Evolutionary conservation across 129 eudicot species (phyloP).

Genomic region (Chrysanthemum lavandulifolium): DNA sequence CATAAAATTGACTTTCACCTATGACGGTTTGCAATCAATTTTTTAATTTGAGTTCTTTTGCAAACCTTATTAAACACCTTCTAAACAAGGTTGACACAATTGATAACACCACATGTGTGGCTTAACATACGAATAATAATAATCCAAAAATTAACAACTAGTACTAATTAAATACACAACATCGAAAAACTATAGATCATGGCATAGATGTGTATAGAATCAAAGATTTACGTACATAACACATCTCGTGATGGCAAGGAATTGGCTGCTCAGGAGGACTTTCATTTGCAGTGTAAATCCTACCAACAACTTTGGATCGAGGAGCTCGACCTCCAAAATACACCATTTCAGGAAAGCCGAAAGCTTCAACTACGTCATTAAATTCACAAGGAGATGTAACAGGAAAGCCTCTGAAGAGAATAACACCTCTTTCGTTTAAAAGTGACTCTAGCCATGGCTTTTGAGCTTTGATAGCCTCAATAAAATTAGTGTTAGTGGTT

Average conservation of each 20-base stretch:
- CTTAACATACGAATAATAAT: too few relatives aligned
- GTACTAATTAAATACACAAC: too few relatives aligned
- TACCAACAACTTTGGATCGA: conserved; percentile 14
- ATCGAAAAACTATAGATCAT: background rate
- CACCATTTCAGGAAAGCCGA: conserved; percentile 14
- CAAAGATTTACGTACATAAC: conserved; percentile 60
- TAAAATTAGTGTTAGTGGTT: background rate
- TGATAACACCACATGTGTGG: too few relatives aligned
- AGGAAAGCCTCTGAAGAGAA: conserved; percentile 13
- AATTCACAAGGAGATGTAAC: background rate
- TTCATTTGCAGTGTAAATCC: background rate
- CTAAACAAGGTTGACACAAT: too few relatives aligned
- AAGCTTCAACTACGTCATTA: conserved; percentile 21
- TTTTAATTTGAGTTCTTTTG: too few relatives aligned
- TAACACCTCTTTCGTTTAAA: too few relatives aligned
- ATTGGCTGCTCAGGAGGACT: conserved; percentile 9
- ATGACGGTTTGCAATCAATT: too few relatives aligned
- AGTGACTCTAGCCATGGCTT: too few relatives aligned
- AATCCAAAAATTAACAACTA: too few relatives aligned
- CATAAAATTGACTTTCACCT: too few relatives aligned
- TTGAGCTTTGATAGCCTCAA: background rate
- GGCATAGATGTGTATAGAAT: background rate
- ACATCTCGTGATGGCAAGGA: conserved; percentile 20
- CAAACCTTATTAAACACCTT: too few relatives aligned
- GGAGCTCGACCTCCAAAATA: conserved; percentile 19